A percentile compares a stretch with the other conserved stretches of the same genome.
These are phyloP conservation scores for Penicillium polonicum DNA, from an alignment of 2,329 filamentous ascomycete species.

Conservation along the genomic window DNA sequence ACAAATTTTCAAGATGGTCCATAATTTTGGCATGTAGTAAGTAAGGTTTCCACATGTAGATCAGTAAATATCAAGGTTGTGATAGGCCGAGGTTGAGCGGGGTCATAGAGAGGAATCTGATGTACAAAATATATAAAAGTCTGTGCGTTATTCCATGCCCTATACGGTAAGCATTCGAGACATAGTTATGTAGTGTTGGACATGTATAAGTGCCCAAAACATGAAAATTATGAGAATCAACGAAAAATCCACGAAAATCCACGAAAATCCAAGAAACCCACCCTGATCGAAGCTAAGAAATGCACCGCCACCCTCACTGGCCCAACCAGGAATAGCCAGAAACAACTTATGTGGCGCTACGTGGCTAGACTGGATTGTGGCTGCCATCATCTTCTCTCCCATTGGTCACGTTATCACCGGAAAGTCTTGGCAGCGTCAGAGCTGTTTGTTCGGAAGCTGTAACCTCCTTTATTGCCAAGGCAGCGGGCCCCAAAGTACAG, in stretches of 20 bases:
- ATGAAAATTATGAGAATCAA: neutral
- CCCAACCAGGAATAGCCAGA: neutral
- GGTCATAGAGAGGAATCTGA: neutral
- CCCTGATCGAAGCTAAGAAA: neutral
- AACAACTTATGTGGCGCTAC: conserved; percentile 17
- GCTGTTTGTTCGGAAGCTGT: conserved; percentile 3
- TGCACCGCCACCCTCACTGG: conserved; percentile 1
- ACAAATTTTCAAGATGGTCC: neutral
- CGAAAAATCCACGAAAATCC: neutral
- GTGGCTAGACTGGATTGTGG: conserved; percentile 10
- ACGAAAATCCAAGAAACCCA: neutral
- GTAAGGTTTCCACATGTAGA: neutral
- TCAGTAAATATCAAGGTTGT: neutral
- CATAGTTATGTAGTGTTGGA: neutral
- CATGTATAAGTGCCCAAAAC: neutral
- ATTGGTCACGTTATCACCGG: neutral
- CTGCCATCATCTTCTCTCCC: neutral
- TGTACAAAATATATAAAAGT: neutral
- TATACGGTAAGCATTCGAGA: neutral
- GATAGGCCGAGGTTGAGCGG: neutral
- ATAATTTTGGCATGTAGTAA: neutral
- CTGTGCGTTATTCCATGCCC: neutral
- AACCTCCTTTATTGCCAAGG: conserved; percentile 6
- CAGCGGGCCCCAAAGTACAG: conserved; percentile 7
- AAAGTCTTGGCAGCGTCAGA: conserved; percentile 24